phyloP scores from a whole-genome alignment of 2,329 filamentous ascomycete species.

The Peltaster fructicola region DNA sequence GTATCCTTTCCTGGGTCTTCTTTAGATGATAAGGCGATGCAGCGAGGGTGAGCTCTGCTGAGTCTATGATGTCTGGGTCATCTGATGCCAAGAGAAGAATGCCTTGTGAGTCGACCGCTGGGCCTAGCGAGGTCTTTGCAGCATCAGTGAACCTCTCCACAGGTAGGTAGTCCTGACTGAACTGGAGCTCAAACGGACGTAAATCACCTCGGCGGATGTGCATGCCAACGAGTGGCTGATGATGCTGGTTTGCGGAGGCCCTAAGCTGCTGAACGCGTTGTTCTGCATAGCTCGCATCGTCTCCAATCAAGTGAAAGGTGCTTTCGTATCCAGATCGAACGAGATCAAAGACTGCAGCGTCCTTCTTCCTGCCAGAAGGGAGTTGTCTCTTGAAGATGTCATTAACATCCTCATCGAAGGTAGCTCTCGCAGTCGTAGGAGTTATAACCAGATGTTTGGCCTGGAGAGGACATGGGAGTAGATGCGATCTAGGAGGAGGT shows the following conservation, averaged over 20 bases:
- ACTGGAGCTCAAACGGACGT: conserved; percentile 61
- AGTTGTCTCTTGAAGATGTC: conserved; percentile 32
- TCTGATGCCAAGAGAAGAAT: conserved; percentile 57
- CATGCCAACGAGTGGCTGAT: conserved; percentile 46
- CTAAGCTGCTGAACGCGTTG: conserved; percentile 41
- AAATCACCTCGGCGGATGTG: conserved; percentile 69
- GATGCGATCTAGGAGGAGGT: conserved; percentile 55
- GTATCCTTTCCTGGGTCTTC: conserved; percentile 59
- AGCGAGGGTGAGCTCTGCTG: conserved; percentile 41
- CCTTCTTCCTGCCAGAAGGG: conserved; percentile 5
- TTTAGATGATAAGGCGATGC: conserved; percentile 15
- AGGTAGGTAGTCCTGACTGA: conserved; percentile 61
- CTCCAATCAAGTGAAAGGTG: conserved; percentile 50
- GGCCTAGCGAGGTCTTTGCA: conserved; percentile 29
- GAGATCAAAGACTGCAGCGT: conserved; percentile 43
- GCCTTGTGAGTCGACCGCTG: conserved; percentile 2
- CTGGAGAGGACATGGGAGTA: conserved; percentile 61
- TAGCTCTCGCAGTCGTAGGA: conserved; percentile 44
- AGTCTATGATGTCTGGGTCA: conserved; percentile 56
- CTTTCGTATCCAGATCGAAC: conserved; percentile 53
- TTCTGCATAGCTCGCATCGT: conserved; percentile 48
- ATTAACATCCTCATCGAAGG: conserved; percentile 44
- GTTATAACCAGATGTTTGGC: conserved; percentile 62
- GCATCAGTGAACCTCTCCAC: conserved; percentile 47
- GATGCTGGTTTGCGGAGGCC: conserved; percentile 25